phyloP scores from a whole-genome alignment of 106 monocot genomes.

The Narthecium ossifragum region DNA sequence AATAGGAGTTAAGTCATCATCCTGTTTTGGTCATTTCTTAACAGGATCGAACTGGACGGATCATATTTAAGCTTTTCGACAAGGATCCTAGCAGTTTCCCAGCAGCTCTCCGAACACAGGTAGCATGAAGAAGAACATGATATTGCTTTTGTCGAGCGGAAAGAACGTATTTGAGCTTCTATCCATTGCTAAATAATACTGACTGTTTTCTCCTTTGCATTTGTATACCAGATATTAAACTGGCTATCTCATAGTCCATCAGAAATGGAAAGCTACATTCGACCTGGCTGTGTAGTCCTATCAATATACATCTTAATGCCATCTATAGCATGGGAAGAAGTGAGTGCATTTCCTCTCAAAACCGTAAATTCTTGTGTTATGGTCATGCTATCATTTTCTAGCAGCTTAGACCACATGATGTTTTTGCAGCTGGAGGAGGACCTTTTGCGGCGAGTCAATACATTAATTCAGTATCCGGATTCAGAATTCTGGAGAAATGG shows the following conservation, averaged over 20 bases:
- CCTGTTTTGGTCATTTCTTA: no score
- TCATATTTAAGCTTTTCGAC: conserved; percentile 90
- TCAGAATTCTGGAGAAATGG: conserved; percentile 84
- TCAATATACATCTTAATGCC: conserved; percentile 86
- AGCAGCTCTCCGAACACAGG: conserved; percentile 55
- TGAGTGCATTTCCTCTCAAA: no score
- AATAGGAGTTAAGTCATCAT: no score
- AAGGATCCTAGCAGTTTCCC: conserved; percentile 88
- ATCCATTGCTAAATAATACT: neutral
- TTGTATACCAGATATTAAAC: conserved; percentile 59
- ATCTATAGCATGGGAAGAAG: conserved; percentile 57
- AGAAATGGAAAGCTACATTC: conserved; percentile 96
- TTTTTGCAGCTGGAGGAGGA: conserved; percentile 78
- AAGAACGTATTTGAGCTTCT: no score
- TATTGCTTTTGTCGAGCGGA: no score
- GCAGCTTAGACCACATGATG: no score
- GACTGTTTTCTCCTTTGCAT: neutral
- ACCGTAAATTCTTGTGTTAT: no score
- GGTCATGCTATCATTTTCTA: no score
- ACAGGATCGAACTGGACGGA: conserved; percentile 86
- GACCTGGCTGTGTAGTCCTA: conserved; percentile 91
- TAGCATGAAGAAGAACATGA: no score
- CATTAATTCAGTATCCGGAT: conserved; percentile 51
- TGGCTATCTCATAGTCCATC: conserved; percentile 91
- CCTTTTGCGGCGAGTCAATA: conserved; percentile 49